Percentiles rank a stretch among this genome's conserved stretches.
Evolutionary conservation across 164 flowering plant species (phyloP).

Genomic region (Protea cynaroides): DNA sequence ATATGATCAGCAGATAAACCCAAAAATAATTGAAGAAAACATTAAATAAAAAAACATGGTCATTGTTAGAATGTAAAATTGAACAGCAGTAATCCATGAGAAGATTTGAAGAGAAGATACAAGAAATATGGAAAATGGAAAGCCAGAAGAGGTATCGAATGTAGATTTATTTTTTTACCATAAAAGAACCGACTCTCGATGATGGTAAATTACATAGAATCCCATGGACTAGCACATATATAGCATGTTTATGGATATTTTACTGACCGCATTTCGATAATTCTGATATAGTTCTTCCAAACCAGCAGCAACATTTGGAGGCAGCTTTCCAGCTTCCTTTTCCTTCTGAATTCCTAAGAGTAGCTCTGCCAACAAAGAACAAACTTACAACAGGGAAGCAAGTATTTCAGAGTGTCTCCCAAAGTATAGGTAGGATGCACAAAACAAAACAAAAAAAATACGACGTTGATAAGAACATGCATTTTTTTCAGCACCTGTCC

Average conservation of each 20-base stretch:
- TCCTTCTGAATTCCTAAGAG: conserved; percentile 60
- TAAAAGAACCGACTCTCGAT: too few species aligned
- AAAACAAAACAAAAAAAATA: neutral
- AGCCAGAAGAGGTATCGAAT: too few species aligned
- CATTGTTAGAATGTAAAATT: too few species aligned
- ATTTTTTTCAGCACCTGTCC: neutral
- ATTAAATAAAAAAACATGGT: too few species aligned
- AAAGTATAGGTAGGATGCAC: neutral
- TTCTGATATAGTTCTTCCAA: conserved; percentile 76
- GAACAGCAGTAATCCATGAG: neutral
- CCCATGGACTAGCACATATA: conserved; percentile 2
- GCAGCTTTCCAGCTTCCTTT: conserved; percentile 65
- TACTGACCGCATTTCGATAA: conserved; percentile 93
- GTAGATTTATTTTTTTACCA: too few species aligned
- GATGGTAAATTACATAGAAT: conserved; percentile 7
- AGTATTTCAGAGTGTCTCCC: conserved; percentile 5
- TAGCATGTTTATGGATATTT: conserved; percentile 18
- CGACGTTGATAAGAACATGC: neutral
- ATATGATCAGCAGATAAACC: too few species aligned
- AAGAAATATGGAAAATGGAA: neutral
- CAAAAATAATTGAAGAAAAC: too few species aligned
- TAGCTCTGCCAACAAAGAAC: conserved; percentile 48
- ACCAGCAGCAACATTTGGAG: conserved; percentile 57
- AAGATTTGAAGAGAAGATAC: neutral
- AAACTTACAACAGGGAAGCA: neutral